Conservation (phyloP, 2,329 filamentous ascomycete species). For the Colletotrichum orbiculare region DNA sequence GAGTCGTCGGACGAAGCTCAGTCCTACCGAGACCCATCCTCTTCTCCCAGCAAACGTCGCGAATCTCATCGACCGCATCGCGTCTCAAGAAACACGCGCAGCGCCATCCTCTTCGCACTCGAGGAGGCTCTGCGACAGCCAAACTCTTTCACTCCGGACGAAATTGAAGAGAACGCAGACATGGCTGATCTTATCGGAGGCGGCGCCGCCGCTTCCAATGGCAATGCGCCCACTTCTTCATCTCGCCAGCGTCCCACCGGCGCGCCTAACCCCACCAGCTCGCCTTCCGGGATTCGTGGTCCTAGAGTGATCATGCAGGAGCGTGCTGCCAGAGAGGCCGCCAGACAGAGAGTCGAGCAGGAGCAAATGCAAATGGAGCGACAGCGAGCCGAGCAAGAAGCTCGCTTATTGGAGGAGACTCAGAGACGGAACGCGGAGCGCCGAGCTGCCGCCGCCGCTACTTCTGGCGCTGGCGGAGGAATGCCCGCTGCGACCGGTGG, state of each 20-base stretch:
- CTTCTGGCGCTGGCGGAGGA: conserved; percentile 51
- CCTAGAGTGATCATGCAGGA: conserved; percentile 94
- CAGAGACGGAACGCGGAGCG: conserved; percentile 69
- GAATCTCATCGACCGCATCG: conserved; percentile 61
- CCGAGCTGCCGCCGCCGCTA: conserved; percentile 65
- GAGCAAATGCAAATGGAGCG: conserved; percentile 69
- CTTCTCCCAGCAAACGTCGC: conserved; percentile 46
- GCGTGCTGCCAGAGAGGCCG: conserved; percentile 80
- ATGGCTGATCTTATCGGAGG: conserved; percentile 84
- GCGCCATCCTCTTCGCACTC: conserved; percentile 90
- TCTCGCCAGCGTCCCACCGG: conserved; percentile 58
- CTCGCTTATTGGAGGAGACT: conserved; percentile 64
- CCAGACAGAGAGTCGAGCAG: conserved; percentile 73
- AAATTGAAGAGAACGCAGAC: conserved; percentile 86
- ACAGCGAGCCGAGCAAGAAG: conserved; percentile 68
- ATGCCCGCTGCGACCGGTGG: conserved; percentile 22
- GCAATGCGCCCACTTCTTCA: conserved; percentile 54
- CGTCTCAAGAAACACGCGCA: conserved; percentile 86
- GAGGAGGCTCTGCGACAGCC: conserved; percentile 90
- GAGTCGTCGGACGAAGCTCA: conserved; percentile 48
- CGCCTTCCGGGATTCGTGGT: conserved; percentile 77
- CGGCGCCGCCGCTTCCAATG: conserved; percentile 67
- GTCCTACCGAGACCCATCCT: conserved; percentile 39
- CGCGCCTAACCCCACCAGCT: conserved; percentile 63
- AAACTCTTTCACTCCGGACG: conserved; percentile 83